Percentiles rank a stretch among this genome's conserved stretches.
These are phyloP conservation scores for Drechslera avenae DNA, from an alignment of 2,329 filamentous ascomycete genomes.

Conservation along the genomic window DNA sequence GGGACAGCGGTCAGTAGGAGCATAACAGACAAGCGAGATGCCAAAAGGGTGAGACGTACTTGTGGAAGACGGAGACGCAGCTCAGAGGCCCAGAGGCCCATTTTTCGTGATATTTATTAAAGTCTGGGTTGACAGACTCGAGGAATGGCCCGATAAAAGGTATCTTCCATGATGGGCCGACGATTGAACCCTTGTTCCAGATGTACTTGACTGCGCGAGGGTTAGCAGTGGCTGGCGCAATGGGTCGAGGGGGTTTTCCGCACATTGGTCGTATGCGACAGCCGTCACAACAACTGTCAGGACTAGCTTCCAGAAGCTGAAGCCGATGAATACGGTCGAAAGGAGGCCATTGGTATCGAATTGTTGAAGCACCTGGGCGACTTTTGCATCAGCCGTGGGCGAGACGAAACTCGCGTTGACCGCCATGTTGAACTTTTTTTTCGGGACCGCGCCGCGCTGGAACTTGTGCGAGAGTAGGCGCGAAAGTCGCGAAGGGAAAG, in stretches of 20 bases:
- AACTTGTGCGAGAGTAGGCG: not conserved
- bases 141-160: slow-evolving; percentile 85
- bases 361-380: slow-evolving; percentile 38
- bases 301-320: slow-evolving; percentile 37
- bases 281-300: slow-evolving; percentile 73
- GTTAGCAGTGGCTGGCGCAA: slow-evolving; percentile 22
- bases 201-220: slow-evolving; percentile 60
- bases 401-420: slow-evolving; percentile 48
- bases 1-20: slow-evolving; percentile 22
- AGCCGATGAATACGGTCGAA: slow-evolving; percentile 37
- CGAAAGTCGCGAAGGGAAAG: slow-evolving; percentile 13
- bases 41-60: slow-evolving; percentile 61
- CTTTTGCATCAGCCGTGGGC: slow-evolving; percentile 48
- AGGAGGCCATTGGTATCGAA: slow-evolving; percentile 40
- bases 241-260: slow-evolving; percentile 40
- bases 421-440: slow-evolving; percentile 25
- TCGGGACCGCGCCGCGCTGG: slow-evolving; percentile 8
- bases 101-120: slow-evolving; percentile 87
- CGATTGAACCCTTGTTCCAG: slow-evolving; percentile 53
- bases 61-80: slow-evolving; percentile 99
- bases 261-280: slow-evolving; percentile 88
- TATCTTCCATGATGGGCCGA: slow-evolving; percentile 54
- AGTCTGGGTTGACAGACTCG: slow-evolving; percentile 88
- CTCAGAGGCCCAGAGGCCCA: slow-evolving; percentile 90
- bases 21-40: not conserved